phyloP scores from a whole-genome alignment of 192 early-diverging fungal genomes.

The Coemansia sp. region DNA sequence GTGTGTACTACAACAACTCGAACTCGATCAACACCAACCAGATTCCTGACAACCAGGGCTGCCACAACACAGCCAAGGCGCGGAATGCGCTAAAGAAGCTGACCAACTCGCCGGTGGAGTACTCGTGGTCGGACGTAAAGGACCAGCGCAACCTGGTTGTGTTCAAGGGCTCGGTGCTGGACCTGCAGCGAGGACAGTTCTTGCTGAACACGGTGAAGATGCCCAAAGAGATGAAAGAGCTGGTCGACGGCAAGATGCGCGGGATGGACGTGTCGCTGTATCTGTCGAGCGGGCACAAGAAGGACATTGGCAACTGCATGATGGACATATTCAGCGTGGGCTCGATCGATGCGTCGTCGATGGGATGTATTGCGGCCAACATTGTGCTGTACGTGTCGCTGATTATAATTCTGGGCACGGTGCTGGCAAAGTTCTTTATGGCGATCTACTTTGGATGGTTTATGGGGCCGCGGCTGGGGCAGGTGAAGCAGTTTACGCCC shows the following conservation, averaged over 20 bases:
- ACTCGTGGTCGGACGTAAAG: constrained; percentile 66
- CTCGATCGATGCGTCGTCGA: constrained; percentile 69
- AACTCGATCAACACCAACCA: constrained; percentile 45
- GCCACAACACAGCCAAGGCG: constrained; percentile 59
- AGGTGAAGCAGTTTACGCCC: constrained; percentile 66
- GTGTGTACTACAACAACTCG: constrained; percentile 60
- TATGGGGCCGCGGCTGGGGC: constrained; percentile 73
- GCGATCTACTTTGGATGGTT: constrained; percentile 83
- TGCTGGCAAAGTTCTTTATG: constrained; percentile 70
- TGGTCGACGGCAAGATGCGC: constrained; percentile 50
- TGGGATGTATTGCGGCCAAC: constrained; percentile 81
- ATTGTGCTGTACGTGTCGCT: constrained; percentile 80
- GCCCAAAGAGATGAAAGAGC: constrained; percentile 21
- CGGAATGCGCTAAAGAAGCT: constrained; percentile 52
- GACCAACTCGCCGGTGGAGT: constrained; percentile 58
- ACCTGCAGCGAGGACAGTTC: constrained; percentile 64
- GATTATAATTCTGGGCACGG: constrained; percentile 63
- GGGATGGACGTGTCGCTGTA: constrained; percentile 56
- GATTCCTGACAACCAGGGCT: constrained; percentile 58
- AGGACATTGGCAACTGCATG: constrained; percentile 68
- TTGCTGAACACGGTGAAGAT: constrained; percentile 57
- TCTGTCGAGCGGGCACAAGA: constrained; percentile 55
- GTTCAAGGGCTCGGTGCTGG: constrained; percentile 77
- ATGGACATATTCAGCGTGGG: constrained; percentile 79
- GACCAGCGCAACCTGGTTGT: constrained; percentile 64